These are phyloP conservation scores for Sphagnum fallax DNA, from an alignment of 228 moss, liverwort and hornwort species.

Conservation along the genomic window DNA sequence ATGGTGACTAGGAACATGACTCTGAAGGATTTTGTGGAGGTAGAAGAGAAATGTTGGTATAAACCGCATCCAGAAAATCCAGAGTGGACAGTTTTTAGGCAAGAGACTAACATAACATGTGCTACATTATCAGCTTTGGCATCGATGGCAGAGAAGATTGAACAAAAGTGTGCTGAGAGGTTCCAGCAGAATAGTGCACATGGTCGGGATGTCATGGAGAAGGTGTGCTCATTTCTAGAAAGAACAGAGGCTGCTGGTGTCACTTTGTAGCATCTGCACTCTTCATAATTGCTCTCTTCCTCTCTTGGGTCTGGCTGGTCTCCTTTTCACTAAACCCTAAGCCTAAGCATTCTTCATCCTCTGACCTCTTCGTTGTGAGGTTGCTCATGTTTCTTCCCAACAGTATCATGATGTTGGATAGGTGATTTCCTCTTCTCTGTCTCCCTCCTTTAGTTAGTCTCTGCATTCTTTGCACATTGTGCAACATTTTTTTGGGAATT, in stretches of 20 bases:
- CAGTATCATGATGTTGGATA: too few species aligned
- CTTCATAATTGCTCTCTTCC: neutral
- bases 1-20: slow-evolving; percentile 77
- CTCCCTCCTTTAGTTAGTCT: too few species aligned
- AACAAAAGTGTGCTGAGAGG: slow-evolving; percentile 77
- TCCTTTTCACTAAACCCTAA: too few species aligned
- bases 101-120: slow-evolving; percentile 83
- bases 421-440: too few species aligned
- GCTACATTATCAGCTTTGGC: slow-evolving; percentile 68
- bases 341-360: too few species aligned
- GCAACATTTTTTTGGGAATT: too few species aligned
- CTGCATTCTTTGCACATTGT: too few species aligned
- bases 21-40: slow-evolving; percentile 76
- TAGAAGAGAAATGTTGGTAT: slow-evolving; percentile 83
- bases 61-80: slow-evolving; percentile 70
- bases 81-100: slow-evolving; percentile 73
- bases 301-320: neutral
- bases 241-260: slow-evolving; percentile 20
- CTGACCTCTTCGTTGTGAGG: too few species aligned
- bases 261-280: neutral
- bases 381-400: too few species aligned
- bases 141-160: slow-evolving; percentile 78
- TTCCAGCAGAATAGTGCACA: slow-evolving; percentile 77
- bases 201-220: slow-evolving; percentile 83
- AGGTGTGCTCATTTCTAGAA: slow-evolving; percentile 67